Percentiles rank a stretch among this genome's conserved stretches.
Evolutionary conservation across 2,329 filamentous ascomycete species (phyloP).

Genomic region (Chaetoscypha palmicola): DNA sequence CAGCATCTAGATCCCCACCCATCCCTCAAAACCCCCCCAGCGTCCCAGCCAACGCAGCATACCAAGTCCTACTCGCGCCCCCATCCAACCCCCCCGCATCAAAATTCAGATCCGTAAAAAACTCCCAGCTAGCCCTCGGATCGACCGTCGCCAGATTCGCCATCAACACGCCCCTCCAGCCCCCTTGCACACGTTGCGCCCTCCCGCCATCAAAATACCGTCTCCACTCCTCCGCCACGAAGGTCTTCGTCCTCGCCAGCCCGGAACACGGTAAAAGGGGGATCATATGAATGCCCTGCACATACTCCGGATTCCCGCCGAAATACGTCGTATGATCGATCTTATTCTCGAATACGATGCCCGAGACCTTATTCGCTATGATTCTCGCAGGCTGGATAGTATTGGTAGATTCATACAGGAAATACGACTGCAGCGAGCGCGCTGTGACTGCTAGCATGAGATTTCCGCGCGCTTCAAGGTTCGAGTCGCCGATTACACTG

Average conservation of each 20-base stretch:
- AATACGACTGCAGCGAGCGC: conserved; percentile 71
- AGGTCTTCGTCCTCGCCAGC: conserved; percentile 57
- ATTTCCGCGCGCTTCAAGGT: conserved; percentile 71
- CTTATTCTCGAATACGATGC: conserved; percentile 88
- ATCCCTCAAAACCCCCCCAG: not conserved
- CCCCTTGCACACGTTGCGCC: conserved; percentile 58
- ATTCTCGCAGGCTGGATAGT: conserved; percentile 67
- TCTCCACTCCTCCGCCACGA: conserved; percentile 79
- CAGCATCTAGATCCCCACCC: not conserved
- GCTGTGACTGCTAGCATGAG: conserved; percentile 76
- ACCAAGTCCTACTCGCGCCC: conserved; percentile 79
- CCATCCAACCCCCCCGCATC: conserved; percentile 67
- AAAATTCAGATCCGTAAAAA: conserved; percentile 64
- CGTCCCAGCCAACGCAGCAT: conserved; percentile 69
- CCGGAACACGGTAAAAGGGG: conserved; percentile 42
- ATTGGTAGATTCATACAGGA: conserved; percentile 69
- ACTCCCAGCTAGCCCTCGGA: conserved; percentile 60
- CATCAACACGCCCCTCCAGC: conserved; percentile 81
- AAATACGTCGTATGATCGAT: conserved; percentile 91
- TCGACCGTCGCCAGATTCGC: conserved; percentile 76
- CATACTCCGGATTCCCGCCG: conserved; percentile 62
- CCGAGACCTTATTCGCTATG: conserved; percentile 66
- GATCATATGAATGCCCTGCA: conserved; percentile 44
- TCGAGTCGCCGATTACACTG: conserved; percentile 61
- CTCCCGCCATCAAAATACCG: conserved; percentile 65